Percentiles rank a stretch among this genome's conserved stretches.
Evolutionary conservation across 129 eudicot genomes (phyloP).

Genomic region (Logfia minima): DNA sequence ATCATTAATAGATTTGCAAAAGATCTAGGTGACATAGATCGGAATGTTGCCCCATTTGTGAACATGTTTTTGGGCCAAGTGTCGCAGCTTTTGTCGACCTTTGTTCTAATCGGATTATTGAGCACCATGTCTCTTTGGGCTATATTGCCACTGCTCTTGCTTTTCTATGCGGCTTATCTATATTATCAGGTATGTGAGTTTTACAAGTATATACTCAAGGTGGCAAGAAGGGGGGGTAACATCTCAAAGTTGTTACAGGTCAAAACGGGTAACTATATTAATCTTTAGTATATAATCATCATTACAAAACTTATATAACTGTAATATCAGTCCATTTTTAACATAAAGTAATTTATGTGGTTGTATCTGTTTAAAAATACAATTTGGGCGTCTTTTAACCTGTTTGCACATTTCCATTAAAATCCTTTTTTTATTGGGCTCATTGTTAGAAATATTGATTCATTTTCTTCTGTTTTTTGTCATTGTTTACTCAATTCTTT

Average conservation of each 20-base stretch:
- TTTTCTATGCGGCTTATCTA: constrained; percentile 87
- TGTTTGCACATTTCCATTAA: neutral
- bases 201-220: neutral
- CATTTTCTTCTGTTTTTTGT: neutral
- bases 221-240: neutral
- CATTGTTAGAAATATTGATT: neutral
- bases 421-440: too few relatives aligned
- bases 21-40: constrained; percentile 94
- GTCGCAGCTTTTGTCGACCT: constrained; percentile 80
- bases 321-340: neutral
- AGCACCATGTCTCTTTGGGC: constrained; percentile 96
- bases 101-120: constrained; percentile 80
- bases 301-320: neutral
- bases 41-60: constrained; percentile 66
- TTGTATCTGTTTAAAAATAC: neutral
- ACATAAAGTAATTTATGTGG: neutral
- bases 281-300: neutral
- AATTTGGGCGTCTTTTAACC: neutral
- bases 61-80: constrained; percentile 79
- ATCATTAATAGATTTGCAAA: constrained; percentile 86
- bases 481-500: constrained; percentile 9
- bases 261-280: neutral
- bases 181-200: constrained; percentile 73
- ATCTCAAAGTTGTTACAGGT: neutral
- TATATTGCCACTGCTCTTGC: constrained; percentile 83